These are phyloP conservation scores for Urostyla sp. DNA, from an alignment of 73 alveolate species.

Conservation along the genomic window DNA sequence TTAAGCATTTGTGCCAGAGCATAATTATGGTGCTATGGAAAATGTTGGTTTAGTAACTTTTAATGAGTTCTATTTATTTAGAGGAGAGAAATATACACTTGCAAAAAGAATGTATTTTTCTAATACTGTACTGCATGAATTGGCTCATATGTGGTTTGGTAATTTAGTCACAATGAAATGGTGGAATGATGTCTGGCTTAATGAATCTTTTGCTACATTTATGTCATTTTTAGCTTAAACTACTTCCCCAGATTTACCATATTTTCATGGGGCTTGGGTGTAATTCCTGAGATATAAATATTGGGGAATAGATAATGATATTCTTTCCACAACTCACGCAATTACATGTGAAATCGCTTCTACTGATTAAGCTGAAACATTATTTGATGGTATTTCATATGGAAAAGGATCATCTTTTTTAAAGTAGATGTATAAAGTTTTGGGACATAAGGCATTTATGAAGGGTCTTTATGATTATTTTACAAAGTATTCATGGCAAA, in stretches of 20 bases:
- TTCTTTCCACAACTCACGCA: constrained; percentile 78
- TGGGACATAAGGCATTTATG: constrained; percentile 83
- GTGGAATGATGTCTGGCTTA: constrained; percentile 89
- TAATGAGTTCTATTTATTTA: constrained; percentile 62
- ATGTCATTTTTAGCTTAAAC: constrained; percentile 36
- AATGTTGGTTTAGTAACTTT: constrained; percentile 74
- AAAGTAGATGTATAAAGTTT: constrained; percentile 82
- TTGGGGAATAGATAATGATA: constrained; percentile 64
- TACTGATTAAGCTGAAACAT: constrained; percentile 81
- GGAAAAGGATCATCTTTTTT: constrained; percentile 96
- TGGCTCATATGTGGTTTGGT: constrained; percentile 79
- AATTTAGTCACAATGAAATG: constrained; percentile 85
- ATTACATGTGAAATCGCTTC: constrained; percentile 65
- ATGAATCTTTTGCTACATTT: constrained; percentile 79
- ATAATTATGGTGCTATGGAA: constrained; percentile 77
- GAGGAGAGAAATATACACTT: constrained; percentile 61
- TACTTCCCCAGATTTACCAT: constrained; percentile 64
- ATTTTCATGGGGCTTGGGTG: constrained; percentile 58
- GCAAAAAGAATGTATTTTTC: constrained; percentile 59
- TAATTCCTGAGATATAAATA: not conserved
- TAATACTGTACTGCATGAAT: constrained; percentile 74
- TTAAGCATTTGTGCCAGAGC: constrained; percentile 69
- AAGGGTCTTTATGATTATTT: constrained; percentile 85
- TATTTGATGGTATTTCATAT: constrained; percentile 95
- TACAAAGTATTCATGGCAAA: constrained; percentile 79